Evolutionary conservation across 768 basidiomycete species (phyloP).

Genomic region (Fomitopsis serialis): DNA sequence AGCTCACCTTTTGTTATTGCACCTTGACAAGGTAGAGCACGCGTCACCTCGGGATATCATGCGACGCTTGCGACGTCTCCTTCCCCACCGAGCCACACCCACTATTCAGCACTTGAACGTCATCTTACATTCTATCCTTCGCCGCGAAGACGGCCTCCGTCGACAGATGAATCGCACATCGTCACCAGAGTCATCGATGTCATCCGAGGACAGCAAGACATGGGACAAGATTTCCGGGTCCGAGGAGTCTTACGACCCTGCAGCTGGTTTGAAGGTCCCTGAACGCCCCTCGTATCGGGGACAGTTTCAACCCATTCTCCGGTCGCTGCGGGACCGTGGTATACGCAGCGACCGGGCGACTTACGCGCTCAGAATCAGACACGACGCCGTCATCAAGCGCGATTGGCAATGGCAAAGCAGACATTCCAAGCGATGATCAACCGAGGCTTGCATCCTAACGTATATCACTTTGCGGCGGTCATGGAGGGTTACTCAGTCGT

Average conservation of each 20-base stretch:
- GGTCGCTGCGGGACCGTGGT: conserved; percentile 40
- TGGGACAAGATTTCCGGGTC: not conserved
- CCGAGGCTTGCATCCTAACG: conserved; percentile 66
- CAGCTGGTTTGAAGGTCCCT: conserved; percentile 38
- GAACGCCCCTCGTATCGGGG: conserved; percentile 24
- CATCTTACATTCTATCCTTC: conserved; percentile 47
- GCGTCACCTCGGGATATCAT: conserved; percentile 42
- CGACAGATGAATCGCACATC: conserved; percentile 33
- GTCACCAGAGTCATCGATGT: not conserved
- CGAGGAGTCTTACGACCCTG: conserved; percentile 38
- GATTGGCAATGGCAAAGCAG: conserved; percentile 40
- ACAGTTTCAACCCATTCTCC: conserved; percentile 36
- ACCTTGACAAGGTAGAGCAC: conserved; percentile 40
- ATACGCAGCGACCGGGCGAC: conserved; percentile 53
- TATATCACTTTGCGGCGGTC: conserved; percentile 68
- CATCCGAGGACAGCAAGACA: not conserved
- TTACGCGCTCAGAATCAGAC: conserved; percentile 56
- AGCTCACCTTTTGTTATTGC: conserved; percentile 46
- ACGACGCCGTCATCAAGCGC: conserved; percentile 48
- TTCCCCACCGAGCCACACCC: conserved; percentile 35
- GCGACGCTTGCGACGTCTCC: conserved; percentile 41
- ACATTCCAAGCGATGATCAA: conserved; percentile 55
- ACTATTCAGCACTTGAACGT: conserved; percentile 56
- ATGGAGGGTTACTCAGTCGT: conserved; percentile 65
- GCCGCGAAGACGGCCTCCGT: conserved; percentile 46